Evolutionary conservation across 2,329 filamentous ascomycete species (phyloP), one percentile per base, ranked within the genome.

Genomic region (Cytospora schulzeri): DNA sequence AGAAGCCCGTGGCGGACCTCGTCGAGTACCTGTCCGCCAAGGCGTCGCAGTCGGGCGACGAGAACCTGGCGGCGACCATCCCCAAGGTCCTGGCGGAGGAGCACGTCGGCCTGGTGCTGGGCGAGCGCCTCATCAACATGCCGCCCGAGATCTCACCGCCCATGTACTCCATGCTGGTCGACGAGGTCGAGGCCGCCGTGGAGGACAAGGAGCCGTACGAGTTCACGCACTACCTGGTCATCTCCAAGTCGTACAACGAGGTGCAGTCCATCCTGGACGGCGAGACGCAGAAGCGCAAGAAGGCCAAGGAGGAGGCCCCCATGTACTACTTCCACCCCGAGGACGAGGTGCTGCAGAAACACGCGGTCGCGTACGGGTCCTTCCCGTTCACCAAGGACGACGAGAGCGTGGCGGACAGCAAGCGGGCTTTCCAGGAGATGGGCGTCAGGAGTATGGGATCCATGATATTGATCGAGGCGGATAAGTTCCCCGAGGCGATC

Each of bases 101-200:
- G 63, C 88, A 92, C 62, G 85, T 97, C 63, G 95, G 93, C 4
- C 81, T 99, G 19, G 85, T 99, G 31, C 82, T 99, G n/a, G 91
- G 92, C 2, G 95, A 99, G 77, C 88, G 94, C 26, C 83, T 98
- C 71, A 93, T 99, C 81, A 99, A 99, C 80, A 93, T 97, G 82
- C 95, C 95, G n/a, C 83, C 91, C 19, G 92, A 98, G 77, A 88
- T 97, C 68, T 88, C 93, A 17, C 94, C 95, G 33, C 94, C 95
- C 4, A 91, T 98, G 87, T 98, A 97, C 83, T 88, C 85, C 58
- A 97, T 97, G 92, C 85, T 99, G 58, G 81, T 91, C 57, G 93
- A 98, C 73, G 95, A 99, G 82, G 88, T 99, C 58, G 84, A 90
- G 72, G 93, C 90, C 74, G 95, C 95, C 1, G 81, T 97, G 3